Evolutionary conservation across 352 stramenopile species (phyloP).

Genomic region (Plasmopara viticola): DNA sequence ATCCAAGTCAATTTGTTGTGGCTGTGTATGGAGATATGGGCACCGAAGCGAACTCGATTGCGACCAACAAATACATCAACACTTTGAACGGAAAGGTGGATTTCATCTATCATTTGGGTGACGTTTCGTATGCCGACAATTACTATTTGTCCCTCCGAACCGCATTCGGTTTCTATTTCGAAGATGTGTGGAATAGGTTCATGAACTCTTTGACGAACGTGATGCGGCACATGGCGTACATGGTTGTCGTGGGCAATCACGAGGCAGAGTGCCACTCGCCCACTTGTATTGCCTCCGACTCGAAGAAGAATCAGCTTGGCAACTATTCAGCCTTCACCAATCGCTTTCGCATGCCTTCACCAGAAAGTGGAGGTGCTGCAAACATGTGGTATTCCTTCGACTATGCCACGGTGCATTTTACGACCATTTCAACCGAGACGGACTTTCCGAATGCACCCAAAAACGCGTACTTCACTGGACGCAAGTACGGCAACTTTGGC

Average conservation of each 20-base stretch:
- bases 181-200: too few species aligned
- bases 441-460: slow-evolving; percentile 28
- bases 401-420: slow-evolving; percentile 54
- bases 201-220: slow-evolving; percentile 32
- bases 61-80: too few species aligned
- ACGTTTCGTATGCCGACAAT: too few species aligned
- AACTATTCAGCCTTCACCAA: slow-evolving; percentile 56
- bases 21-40: too few species aligned
- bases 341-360: slow-evolving; percentile 33
- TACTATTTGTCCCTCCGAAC: too few species aligned
- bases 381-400: slow-evolving; percentile 49
- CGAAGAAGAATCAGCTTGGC: slow-evolving; percentile 23
- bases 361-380: slow-evolving; percentile 23
- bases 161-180: too few species aligned
- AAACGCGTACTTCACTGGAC: slow-evolving; percentile 27
- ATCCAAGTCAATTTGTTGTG: too few species aligned
- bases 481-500: slow-evolving; percentile 27
- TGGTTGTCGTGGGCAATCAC: slow-evolving; percentile 71
- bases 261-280: slow-evolving; percentile 48
- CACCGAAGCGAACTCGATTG: too few species aligned
- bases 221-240: slow-evolving; percentile 47
- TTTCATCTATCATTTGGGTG: too few species aligned
- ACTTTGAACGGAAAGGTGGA: too few species aligned
- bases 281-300: slow-evolving; percentile 19
- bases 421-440: slow-evolving; percentile 62